Conservation (phyloP, 1,284 basidiomycete genomes). For the Trichosporon inkin region DNA sequence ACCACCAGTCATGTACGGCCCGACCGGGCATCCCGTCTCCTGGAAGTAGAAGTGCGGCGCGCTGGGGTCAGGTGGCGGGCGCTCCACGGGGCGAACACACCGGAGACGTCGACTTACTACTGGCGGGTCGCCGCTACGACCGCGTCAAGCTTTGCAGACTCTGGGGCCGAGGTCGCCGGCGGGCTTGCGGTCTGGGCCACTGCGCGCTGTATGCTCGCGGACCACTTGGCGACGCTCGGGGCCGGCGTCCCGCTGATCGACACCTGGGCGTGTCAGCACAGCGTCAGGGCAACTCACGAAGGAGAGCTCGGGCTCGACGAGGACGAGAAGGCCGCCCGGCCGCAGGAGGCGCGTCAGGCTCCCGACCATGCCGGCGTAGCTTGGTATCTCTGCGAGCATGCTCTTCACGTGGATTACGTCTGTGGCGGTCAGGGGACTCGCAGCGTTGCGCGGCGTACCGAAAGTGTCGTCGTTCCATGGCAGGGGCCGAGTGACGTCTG, state of each 20-base stretch:
- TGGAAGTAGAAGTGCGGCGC: constrained; percentile 31
- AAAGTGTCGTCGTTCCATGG: constrained; percentile 31
- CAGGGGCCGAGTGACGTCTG: constrained; percentile 32
- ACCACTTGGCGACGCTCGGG: constrained; percentile 22
- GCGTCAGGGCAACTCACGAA: constrained; percentile 28
- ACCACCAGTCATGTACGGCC: constrained; percentile 33
- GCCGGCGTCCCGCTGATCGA: constrained; percentile 11
- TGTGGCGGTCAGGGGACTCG: not conserved
- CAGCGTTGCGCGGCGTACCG: constrained; percentile 24
- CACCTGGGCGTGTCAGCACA: constrained; percentile 14
- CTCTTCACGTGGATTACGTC: constrained; percentile 48
- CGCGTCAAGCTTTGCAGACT: constrained; percentile 11
- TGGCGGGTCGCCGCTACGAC: constrained; percentile 29
- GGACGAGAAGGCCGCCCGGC: constrained; percentile 40
- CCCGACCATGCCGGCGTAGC: constrained; percentile 36
- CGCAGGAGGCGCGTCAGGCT: constrained; percentile 37
- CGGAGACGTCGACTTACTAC: constrained; percentile 30
- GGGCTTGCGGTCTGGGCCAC: constrained; percentile 15
- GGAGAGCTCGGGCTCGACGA: constrained; percentile 39
- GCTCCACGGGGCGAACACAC: too few relatives aligned
- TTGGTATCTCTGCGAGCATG: constrained; percentile 33
- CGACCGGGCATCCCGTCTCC: constrained; percentile 38
- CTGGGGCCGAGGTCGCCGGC: not conserved
- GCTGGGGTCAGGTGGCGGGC: constrained; percentile 23
- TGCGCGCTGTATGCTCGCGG: constrained; percentile 29